phyloP scores from a whole-genome alignment of 2,329 filamentous ascomycete species.

The Sarocladium kiliense region DNA sequence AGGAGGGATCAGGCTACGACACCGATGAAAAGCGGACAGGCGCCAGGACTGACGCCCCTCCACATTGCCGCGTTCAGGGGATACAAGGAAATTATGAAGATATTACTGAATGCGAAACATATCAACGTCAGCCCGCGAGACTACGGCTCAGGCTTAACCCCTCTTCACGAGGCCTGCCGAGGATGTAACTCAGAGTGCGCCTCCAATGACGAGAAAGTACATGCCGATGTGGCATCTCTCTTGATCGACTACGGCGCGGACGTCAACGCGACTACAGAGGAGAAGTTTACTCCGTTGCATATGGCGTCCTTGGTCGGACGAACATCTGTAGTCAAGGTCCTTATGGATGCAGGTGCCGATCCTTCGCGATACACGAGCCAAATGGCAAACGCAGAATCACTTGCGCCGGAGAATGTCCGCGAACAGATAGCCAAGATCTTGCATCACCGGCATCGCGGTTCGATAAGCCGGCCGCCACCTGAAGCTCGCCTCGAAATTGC shows the following conservation, averaged over 20 bases:
- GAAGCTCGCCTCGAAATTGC: not conserved
- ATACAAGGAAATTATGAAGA: slow-evolving; percentile 7
- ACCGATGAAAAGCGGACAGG: not conserved
- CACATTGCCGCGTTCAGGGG: slow-evolving; percentile 3
- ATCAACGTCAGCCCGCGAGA: not conserved
- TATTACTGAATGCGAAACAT: not conserved
- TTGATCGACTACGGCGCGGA: not conserved
- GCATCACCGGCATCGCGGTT: not conserved
- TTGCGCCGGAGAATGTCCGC: not conserved
- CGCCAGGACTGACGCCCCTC: slow-evolving; percentile 6
- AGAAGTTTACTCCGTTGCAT: not conserved
- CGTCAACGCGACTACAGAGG: not conserved
- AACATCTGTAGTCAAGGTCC: not conserved
- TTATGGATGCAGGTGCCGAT: not conserved
- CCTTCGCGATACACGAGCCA: not conserved
- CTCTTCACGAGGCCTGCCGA: not conserved
- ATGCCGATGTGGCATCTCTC: not conserved
- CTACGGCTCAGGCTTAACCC: not conserved
- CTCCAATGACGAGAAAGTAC: not conserved
- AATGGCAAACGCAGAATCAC: not conserved
- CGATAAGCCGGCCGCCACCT: not conserved
- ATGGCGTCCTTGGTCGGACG: not conserved
- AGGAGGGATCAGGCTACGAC: not conserved
- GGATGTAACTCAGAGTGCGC: not conserved
- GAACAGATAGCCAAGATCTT: not conserved